Evolutionary conservation across 2,329 filamentous ascomycete genomes (phyloP).

Genomic region (Fusarium domesticum): DNA sequence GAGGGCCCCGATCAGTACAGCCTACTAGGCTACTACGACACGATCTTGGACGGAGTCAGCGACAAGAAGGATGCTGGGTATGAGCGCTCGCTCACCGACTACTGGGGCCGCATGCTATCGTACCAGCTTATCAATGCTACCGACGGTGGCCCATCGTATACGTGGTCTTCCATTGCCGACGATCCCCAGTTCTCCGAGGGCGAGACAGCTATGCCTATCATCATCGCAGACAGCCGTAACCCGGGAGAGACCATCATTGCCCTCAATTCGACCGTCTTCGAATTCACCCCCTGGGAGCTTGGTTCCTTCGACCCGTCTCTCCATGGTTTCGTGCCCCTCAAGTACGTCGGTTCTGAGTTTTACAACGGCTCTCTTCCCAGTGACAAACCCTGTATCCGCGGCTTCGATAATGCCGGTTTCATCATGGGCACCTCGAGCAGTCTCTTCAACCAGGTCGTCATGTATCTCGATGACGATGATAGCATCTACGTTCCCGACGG

Average conservation of each 20-base stretch:
- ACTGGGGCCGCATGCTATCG: constrained; percentile 82
- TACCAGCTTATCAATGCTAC: constrained; percentile 79
- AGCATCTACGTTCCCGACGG: constrained; percentile 49
- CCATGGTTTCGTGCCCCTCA: constrained; percentile 56
- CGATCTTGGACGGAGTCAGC: constrained; percentile 35
- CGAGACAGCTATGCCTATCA: constrained; percentile 47
- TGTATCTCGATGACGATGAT: constrained; percentile 61
- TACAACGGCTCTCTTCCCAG: constrained; percentile 45
- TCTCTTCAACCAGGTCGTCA: constrained; percentile 69
- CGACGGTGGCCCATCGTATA: constrained; percentile 71
- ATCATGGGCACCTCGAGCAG: constrained; percentile 80
- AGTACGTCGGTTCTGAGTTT: constrained; percentile 60
- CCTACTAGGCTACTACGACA: constrained; percentile 39
- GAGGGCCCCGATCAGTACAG: constrained; percentile 38
- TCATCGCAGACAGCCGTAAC: constrained; percentile 48
- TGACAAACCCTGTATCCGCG: constrained; percentile 49
- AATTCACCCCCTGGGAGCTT: constrained; percentile 65
- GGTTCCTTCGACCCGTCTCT: constrained; percentile 61
- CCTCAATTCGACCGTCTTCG: constrained; percentile 60
- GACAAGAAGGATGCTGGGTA: constrained; percentile 42
- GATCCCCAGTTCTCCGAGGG: constrained; percentile 43
- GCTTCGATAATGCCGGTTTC: constrained; percentile 77
- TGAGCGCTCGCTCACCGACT: constrained; percentile 73
- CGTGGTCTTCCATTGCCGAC: constrained; percentile 68
- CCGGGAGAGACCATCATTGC: constrained; percentile 44